Conservation (phyloP, 129 eudicot species). For the Solidago caesia region DNA sequence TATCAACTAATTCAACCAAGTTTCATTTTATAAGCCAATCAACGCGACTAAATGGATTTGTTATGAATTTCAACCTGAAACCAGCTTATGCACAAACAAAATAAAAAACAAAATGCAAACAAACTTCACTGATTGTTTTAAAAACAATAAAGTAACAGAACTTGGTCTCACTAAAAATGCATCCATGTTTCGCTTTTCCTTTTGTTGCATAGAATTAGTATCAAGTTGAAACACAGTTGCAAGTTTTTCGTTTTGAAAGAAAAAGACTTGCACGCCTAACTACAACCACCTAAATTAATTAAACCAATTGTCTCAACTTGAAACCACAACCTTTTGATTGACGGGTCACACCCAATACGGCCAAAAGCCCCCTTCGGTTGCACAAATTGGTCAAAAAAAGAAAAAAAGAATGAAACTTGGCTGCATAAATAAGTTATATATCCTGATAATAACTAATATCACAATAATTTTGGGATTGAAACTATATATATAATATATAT, state of each 20-base stretch:
- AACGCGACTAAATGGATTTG: no score
- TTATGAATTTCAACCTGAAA: no score
- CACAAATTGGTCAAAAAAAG: background rate
- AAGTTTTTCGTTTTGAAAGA: no score
- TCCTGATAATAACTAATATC: background rate
- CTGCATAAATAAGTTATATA: background rate
- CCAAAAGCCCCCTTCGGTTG: background rate
- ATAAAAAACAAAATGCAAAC: no score
- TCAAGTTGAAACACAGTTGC: no score
- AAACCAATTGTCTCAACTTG: background rate
- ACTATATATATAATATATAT: background rate
- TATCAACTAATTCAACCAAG: background rate
- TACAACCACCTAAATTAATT: no score
- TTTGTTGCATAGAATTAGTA: no score
- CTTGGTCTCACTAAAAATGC: background rate
- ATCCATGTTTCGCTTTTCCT: background rate
- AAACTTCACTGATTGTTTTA: no score
- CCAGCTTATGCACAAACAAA: no score
- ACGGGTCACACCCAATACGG: no score
- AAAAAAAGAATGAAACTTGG: background rate
- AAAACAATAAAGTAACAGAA: background rate
- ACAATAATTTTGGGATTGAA: background rate
- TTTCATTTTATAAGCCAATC: background rate
- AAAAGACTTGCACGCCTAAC: no score
- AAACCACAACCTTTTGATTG: background rate